phyloP scores from a whole-genome alignment of 2,329 filamentous ascomycete species.

The Penicillium occitanis region DNA sequence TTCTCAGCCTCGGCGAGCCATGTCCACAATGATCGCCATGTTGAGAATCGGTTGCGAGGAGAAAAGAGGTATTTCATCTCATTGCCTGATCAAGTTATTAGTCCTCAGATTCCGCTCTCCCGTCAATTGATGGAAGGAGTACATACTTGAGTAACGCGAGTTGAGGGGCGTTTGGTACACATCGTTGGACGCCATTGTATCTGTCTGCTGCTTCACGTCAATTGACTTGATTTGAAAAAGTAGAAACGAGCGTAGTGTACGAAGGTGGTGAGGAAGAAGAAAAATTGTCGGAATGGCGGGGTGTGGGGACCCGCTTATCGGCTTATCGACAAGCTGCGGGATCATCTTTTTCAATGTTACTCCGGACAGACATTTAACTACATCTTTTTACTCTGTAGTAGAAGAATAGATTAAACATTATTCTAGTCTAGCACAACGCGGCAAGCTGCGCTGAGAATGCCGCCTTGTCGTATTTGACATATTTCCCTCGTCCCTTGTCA shows the following conservation, averaged over 20 bases:
- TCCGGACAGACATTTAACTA: neutral
- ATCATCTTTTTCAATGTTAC: conserved; percentile 15
- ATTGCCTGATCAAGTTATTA: conserved; percentile 32
- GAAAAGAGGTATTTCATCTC: conserved; percentile 82
- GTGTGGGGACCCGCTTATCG: conserved; percentile 13
- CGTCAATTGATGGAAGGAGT: neutral
- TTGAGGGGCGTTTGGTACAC: conserved; percentile 68
- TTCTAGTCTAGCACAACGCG: conserved; percentile 35
- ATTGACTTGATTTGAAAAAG: neutral
- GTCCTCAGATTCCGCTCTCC: neutral
- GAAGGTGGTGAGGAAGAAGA: neutral
- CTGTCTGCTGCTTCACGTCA: neutral
- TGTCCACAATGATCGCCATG: conserved; percentile 84
- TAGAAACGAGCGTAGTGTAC: neutral
- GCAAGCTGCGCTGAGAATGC: conserved; percentile 66
- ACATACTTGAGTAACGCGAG: conserved; percentile 66
- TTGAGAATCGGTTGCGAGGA: conserved; percentile 69
- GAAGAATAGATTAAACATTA: conserved; percentile 13
- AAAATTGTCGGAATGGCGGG: conserved; percentile 11
- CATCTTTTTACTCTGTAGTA: neutral
- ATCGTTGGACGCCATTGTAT: conserved; percentile 35
- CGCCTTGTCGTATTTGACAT: conserved; percentile 94
- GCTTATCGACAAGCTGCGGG: conserved; percentile 4
- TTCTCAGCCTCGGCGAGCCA: conserved; percentile 79
- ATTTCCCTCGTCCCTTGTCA: conserved; percentile 96